Evolutionary conservation across 169 alveolate genomes (phyloP).

Genomic region (Besnoitia besnoiti): DNA sequence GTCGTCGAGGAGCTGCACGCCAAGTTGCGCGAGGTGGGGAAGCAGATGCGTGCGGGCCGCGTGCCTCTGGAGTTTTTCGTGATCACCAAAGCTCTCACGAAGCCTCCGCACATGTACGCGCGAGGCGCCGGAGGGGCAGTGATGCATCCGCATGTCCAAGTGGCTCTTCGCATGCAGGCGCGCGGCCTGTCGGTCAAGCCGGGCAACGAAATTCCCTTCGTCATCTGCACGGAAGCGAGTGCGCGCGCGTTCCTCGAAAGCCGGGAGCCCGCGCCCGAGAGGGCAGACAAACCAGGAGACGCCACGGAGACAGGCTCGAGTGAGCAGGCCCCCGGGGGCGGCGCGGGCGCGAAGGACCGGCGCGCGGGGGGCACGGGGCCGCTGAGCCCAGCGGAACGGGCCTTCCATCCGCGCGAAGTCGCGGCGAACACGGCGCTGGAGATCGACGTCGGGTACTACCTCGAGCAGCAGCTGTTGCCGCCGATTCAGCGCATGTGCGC

Average conservation of each 20-base stretch:
- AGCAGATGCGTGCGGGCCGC: slow-evolving; percentile 76
- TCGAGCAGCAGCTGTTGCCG: slow-evolving; percentile 91
- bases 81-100: slow-evolving; percentile 94
- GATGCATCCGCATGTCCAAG: slow-evolving; percentile 89
- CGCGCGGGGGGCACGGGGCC: slow-evolving; percentile 3
- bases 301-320: slow-evolving; percentile 67
- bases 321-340: not conserved
- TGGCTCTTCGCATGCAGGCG: slow-evolving; percentile 72
- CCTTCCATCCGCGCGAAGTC: slow-evolving; percentile 60
- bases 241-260: slow-evolving; percentile 2
- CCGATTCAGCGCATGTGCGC: slow-evolving; percentile 91
- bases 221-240: slow-evolving; percentile 86
- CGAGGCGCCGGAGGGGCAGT: slow-evolving; percentile 94
- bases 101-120: slow-evolving; percentile 91
- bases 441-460: slow-evolving; percentile 80
- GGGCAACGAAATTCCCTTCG: slow-evolving; percentile 91
- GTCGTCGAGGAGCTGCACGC: slow-evolving; percentile 86
- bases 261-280: not conserved
- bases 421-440: not conserved
- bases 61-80: slow-evolving; percentile 88
- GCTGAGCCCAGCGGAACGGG: slow-evolving; percentile 58
- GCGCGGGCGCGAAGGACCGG: not conserved
- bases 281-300: not conserved
- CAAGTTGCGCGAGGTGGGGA: slow-evolving; percentile 82
- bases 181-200: slow-evolving; percentile 78